These are phyloP conservation scores for Hymenoscyphus linearis DNA, from an alignment of 2,329 filamentous ascomycete genomes.

Conservation along the genomic window DNA sequence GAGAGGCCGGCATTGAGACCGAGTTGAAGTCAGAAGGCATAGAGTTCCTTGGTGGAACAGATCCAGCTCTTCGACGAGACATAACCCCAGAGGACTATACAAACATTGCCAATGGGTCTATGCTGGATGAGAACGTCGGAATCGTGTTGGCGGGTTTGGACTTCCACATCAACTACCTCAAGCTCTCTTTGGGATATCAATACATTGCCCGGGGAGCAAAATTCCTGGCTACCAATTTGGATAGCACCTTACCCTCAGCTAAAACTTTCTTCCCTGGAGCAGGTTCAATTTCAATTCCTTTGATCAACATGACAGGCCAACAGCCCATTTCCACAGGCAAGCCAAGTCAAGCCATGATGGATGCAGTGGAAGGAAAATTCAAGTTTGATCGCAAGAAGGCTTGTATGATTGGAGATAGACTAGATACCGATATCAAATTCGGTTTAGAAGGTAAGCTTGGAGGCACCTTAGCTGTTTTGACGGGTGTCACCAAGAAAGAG, in stretches of 20 bases:
- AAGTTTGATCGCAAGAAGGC: constrained; percentile 75
- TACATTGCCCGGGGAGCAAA: constrained; percentile 77
- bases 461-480: constrained; percentile 85
- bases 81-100: constrained; percentile 77
- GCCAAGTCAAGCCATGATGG: constrained; percentile 99
- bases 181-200: constrained; percentile 77
- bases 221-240: constrained; percentile 90
- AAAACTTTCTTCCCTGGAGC: constrained; percentile 87
- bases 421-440: constrained; percentile 95
- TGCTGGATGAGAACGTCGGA: constrained; percentile 82
- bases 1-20: constrained; percentile 84
- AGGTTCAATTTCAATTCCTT: constrained; percentile 71
- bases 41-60: constrained; percentile 79
- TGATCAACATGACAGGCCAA: constrained; percentile 65
- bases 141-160: constrained; percentile 87
- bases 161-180: constrained; percentile 93
- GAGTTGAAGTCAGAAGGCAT: constrained; percentile 79
- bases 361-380: constrained; percentile 95
- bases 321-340: constrained; percentile 81
- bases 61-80: constrained; percentile 70
- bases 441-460: constrained; percentile 86
- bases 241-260: constrained; percentile 80
- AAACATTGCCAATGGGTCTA: constrained; percentile 66
- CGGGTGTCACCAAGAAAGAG: constrained; percentile 80
- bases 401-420: constrained; percentile 92